Evolutionary conservation across 2,329 filamentous ascomycete species (phyloP), one percentile per base, ranked within the genome.

Genomic region (Volutella citrinella): DNA sequence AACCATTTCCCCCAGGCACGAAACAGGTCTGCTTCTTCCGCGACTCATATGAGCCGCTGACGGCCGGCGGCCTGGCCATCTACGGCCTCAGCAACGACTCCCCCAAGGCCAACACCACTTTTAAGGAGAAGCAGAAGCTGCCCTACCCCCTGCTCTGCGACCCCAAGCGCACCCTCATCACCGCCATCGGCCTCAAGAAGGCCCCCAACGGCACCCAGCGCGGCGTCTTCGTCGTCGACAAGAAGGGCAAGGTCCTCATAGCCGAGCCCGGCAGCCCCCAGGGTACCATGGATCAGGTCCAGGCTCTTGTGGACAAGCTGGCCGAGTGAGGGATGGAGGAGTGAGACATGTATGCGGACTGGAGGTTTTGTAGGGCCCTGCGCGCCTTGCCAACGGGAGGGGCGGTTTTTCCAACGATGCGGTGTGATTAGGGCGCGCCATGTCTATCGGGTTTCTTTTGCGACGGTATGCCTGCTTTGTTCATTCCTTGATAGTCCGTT

Each of bases 21-120:
- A 93, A 75, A 39, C 93, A 98, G 74, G 93, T 76, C 43, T 96
- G 90, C 66, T 72, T 91, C 49, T 97, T 98, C 76, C 84, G 93
- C 56, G 90, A 97, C 72, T 74, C 80, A 16, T 87, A 95, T 66
- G 68, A 74, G 28, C 70, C 82, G 31, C 75, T 97, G 34, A 91
- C 84, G 10, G 75, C 80, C 18, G 84, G 79, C 35, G 91, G 91
- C 8, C 78, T 95, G 40, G 75, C 82, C 57, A 88, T 98, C 66
- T 97, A 87, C 61, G 93, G 93, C 36, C 80, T 98, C 31, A 94
- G 87, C 43, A 78, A 78, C 50, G 93, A 97, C 68, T 85, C 82
- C 29, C 81, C 88, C 54, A 95, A 93, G 67, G 80, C 88, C 54
- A 98, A 98, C 70, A 90, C 87, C 16, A 87, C 80, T 27, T 98